Base-by-base conservation (phyloP, 352 stramenopile genomes). In the Phytopythium kandeliae region DNA sequence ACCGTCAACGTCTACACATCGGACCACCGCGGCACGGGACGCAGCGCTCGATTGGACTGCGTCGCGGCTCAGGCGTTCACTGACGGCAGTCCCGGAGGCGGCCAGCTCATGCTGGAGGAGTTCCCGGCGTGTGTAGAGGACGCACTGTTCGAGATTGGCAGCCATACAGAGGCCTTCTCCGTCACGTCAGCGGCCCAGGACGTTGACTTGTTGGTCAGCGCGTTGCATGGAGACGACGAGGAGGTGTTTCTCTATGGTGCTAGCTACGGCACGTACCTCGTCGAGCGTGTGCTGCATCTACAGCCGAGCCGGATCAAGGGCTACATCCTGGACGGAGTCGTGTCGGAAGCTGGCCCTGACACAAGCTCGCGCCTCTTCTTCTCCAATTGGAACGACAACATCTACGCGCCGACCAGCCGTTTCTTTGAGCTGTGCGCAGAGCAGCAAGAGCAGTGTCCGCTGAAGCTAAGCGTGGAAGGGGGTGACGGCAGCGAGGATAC, bases 231-330 rank as follows among this genome's bases (percentile, higher is more conserved):
- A 15, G 47, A 34, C 2, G 28, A 28, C 11, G 41, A 60, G 34
- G 45, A 75, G 24, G 58, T 63, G 17, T 81, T 64, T 44, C 52
- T 85, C 5, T 82, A 85, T 25, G 75, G 72, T 17, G 61, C 69
- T 24, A 82, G 74, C 61, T 86, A 86, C 57, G 74, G 74, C 22
- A 71, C 74, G 26, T 78, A 64, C 38, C 52, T 84, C n/a, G 63
- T 72, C 7, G 69, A 84, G 40, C 64, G 74, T 0, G 48, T 76
- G 4, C 79, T 86, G 46, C 74, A 84, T 44, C 46, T 86, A 9
- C 58, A 63, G 16, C 63, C 67, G 3, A 15, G 46, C 13, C 50
- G 60, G 30, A 55, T 86, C 22, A 62, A 61, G 9, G 71, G 74
- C 1, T 86, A 76, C 46, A 63, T 82, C 34, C 54, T 86, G n/a